Conservation (phyloP, 163 green algal genomes). For the Scenedesmus sp. region DNA sequence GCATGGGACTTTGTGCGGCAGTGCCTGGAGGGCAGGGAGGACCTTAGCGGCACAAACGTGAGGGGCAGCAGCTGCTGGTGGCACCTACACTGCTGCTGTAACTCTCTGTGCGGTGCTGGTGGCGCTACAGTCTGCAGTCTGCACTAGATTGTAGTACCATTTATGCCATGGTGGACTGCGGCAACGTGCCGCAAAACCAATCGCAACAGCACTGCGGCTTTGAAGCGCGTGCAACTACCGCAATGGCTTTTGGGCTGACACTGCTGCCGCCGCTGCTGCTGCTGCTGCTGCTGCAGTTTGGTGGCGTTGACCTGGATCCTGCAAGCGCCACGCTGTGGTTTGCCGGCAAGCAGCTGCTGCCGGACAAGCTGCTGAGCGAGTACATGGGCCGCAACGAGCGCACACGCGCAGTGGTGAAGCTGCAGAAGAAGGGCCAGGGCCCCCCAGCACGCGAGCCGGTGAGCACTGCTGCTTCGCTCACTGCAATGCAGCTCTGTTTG, state of each 20-base stretch:
- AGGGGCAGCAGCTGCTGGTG: constrained; percentile 15
- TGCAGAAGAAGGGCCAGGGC: constrained; percentile 84
- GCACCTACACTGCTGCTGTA: background rate
- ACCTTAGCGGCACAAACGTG: constrained; percentile 71
- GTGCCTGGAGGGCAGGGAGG: constrained; percentile 77
- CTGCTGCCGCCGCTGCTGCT: background rate
- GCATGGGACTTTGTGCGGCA: constrained; percentile 84
- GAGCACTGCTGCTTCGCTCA: background rate
- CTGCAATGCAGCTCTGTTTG: background rate
- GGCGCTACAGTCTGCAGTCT: background rate
- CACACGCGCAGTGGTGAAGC: constrained; percentile 83
- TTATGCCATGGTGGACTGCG: no score
- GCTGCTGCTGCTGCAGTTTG: constrained; percentile 66
- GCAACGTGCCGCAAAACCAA: no score
- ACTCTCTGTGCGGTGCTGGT: background rate
- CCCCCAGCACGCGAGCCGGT: constrained; percentile 82
- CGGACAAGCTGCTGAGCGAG: constrained; percentile 78
- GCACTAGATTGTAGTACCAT: background rate
- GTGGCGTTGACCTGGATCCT: constrained; percentile 71
- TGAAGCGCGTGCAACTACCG: background rate
- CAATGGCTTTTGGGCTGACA: no score
- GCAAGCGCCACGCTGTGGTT: constrained; percentile 82
- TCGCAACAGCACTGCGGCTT: no score
- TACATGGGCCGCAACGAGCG: constrained; percentile 88
- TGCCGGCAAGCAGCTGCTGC: constrained; percentile 83